These are phyloP conservation scores for Termitomyces sp. DNA, from an alignment of 768 basidiomycete genomes.

Conservation along the genomic window DNA sequence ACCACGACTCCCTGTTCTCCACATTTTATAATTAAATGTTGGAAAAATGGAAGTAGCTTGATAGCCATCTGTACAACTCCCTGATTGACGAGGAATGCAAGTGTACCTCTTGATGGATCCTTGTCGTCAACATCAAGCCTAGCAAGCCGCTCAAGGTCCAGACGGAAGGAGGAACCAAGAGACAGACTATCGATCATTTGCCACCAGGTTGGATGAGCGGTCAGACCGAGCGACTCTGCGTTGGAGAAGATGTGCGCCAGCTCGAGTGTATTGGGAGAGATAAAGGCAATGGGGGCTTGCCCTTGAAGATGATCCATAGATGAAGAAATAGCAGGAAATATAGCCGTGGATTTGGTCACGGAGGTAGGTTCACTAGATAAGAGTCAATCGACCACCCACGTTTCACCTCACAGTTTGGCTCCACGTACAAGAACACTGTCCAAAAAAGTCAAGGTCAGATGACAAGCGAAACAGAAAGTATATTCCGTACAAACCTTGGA, in stretches of 20 bases:
- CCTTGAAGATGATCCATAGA: slow-evolving; percentile 20
- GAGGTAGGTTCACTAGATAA: slow-evolving; percentile 83
- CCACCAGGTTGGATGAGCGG: slow-evolving; percentile 61
- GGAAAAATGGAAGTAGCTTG: slow-evolving; percentile 79
- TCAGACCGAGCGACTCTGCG: slow-evolving; percentile 40
- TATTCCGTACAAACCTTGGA: slow-evolving; percentile 44
- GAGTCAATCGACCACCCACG: background rate
- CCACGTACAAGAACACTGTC: slow-evolving; percentile 70
- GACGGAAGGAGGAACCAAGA: slow-evolving; percentile 62
- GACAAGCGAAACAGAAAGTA: background rate
- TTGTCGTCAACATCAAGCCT: slow-evolving; percentile 36
- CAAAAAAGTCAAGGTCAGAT: background rate
- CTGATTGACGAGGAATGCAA: slow-evolving; percentile 58
- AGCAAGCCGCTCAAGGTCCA: slow-evolving; percentile 58
- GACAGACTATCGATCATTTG: slow-evolving; percentile 52
- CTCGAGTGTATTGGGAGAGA: slow-evolving; percentile 85
- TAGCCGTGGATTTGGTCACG: slow-evolving; percentile 64
- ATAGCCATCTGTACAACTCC: slow-evolving; percentile 80
- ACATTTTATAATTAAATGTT: slow-evolving; percentile 80
- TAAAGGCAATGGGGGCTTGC: slow-evolving; percentile 54
- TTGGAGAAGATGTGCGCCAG: slow-evolving; percentile 49
- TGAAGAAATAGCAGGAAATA: slow-evolving; percentile 57
- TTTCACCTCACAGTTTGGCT: background rate
- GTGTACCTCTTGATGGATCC: slow-evolving; percentile 32
- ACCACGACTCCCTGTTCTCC: slow-evolving; percentile 64